Base-by-base conservation (phyloP, 805 yeast species). In the Kluyveromyces siamensis region DNA sequence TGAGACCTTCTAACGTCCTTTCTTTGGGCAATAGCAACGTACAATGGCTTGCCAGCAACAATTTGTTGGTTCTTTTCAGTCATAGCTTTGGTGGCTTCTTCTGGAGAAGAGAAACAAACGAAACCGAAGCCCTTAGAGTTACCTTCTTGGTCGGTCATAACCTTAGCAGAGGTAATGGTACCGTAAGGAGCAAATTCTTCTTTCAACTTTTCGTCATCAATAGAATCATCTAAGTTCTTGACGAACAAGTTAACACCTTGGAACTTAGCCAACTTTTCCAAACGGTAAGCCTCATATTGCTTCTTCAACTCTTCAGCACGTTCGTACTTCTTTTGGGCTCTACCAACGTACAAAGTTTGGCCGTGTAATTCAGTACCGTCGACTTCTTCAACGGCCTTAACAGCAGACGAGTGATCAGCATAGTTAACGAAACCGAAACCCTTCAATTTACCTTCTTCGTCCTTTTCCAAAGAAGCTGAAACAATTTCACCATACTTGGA, bases 291-390 rank as follows among this genome's bases (percentile, higher is more conserved):
- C 74, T 93, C 98, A 76, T 87, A 84, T 76, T 88, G 95, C 74
- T 84, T 84, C 78, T 86, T 88, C 72, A 93, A 85, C 74, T 89
- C 95, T 76, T 88, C 96, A 67, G 83, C 72, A 79, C 99, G 90
- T 81, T 93, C 99, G 72, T 86, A 79, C 81, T 89, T 91, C 89
- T 89, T 91, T 79, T 93, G 99, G 61, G 99, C 99, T 74, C 99
- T 88, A 65, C 97, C 96, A 65, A 91, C 99, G 71, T 82, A 93
- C 57, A 93, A 73, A 71, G 76, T 80, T 76, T 87, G 87, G 65
- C 93, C 95, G 63, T 80, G 81, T 69, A 84, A 70, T 67, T 93
- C 98, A 60, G 71, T 74, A 69, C 84, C 96, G 74, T 93, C 87
- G 70, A 91, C 81, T 64, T 77, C 93, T 48, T 87, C 97, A 60